Evolutionary conservation across 768 basidiomycete species (phyloP).

Genomic region (Fistulinella prunicolor): DNA sequence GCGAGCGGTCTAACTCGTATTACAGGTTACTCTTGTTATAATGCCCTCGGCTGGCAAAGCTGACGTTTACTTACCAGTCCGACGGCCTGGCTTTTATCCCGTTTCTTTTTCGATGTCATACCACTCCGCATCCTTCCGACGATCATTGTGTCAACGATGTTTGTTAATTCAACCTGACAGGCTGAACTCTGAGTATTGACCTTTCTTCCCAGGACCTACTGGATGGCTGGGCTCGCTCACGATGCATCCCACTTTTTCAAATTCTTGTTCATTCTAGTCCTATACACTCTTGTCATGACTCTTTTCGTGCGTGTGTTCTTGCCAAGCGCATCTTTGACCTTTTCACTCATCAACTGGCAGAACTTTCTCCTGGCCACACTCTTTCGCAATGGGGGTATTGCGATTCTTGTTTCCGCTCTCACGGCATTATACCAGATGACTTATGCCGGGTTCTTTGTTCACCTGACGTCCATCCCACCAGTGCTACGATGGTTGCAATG

Average conservation of each 20-base stretch:
- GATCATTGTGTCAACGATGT: constrained; percentile 83
- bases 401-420: constrained; percentile 82
- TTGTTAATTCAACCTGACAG: constrained; percentile 25
- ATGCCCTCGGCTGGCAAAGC: background rate
- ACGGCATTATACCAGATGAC: constrained; percentile 81
- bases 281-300: constrained; percentile 83
- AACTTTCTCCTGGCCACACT: constrained; percentile 88
- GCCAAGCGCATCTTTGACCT: background rate
- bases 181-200: constrained; percentile 4
- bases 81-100: constrained; percentile 86
- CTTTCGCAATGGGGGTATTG: constrained; percentile 85
- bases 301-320: constrained; percentile 59
- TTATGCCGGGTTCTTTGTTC: constrained; percentile 90
- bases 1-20: constrained; percentile 82
- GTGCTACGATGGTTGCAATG: constrained; percentile 94
- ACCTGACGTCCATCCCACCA: constrained; percentile 79
- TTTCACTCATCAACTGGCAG: constrained; percentile 34
- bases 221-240: constrained; percentile 89
- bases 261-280: constrained; percentile 83
- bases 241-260: constrained; percentile 90
- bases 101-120: constrained; percentile 85
- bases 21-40: constrained; percentile 59
- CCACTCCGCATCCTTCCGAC: constrained; percentile 89
- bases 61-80: constrained; percentile 48
- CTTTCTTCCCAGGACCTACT: constrained; percentile 61